phyloP scores from a whole-genome alignment of 768 basidiomycete species.

The Heimioporus sp. region DNA sequence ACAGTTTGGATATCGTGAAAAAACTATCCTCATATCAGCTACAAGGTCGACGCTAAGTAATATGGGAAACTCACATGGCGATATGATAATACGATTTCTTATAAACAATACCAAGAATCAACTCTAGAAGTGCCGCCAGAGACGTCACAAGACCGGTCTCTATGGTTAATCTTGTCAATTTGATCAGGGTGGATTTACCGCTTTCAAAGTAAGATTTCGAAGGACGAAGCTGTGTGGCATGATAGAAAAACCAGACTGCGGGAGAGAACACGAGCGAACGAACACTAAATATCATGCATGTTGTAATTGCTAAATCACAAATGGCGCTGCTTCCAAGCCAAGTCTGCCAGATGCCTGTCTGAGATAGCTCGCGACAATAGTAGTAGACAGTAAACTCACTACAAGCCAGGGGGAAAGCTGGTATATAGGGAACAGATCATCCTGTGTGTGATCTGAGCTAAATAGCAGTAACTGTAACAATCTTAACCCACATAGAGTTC shows the following conservation, averaged over 20 bases:
- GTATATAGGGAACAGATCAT: not conserved
- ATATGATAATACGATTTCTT: slow-evolving; percentile 1
- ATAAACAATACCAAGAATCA: slow-evolving; percentile 11
- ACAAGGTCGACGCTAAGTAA: not conserved
- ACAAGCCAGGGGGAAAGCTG: slow-evolving; percentile 3
- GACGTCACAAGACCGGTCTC: slow-evolving; percentile 25
- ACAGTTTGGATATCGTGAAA: slow-evolving; percentile 16
- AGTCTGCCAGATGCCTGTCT: slow-evolving; percentile 4
- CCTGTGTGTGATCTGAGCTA: not conserved
- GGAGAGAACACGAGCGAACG: not conserved
- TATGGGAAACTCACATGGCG: slow-evolving; percentile 15
- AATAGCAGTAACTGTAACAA: too few species aligned
- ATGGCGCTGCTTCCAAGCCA: slow-evolving; percentile 21
- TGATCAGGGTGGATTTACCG: slow-evolving; percentile 1
- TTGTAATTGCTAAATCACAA: slow-evolving; percentile 19
- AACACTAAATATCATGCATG: slow-evolving; percentile 18
- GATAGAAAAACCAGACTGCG: not conserved
- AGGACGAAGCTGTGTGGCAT: slow-evolving; percentile 10
- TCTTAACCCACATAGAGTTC: not conserved
- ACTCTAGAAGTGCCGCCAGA: slow-evolving; percentile 14
- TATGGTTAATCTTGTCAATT: slow-evolving; percentile 20
- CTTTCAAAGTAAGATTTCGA: slow-evolving; percentile 4
- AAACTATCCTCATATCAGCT: slow-evolving; percentile 2
- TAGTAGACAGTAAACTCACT: slow-evolving; percentile 2
- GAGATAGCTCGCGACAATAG: too few species aligned